Conservation (phyloP, 1,139 yeast genomes). For the Debaryomyces psychrophilus region DNA sequence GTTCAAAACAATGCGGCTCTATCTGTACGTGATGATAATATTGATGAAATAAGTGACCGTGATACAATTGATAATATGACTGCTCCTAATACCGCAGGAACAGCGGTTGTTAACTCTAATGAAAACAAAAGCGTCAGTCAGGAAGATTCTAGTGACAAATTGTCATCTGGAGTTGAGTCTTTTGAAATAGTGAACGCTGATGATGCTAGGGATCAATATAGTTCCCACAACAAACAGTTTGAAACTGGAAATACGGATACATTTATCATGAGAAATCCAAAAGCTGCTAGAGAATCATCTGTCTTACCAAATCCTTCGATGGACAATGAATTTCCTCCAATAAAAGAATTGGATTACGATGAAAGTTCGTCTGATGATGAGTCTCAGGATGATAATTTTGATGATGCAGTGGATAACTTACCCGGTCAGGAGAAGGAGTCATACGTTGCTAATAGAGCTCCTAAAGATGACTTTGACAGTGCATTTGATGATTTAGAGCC, state of each 20-base stretch:
- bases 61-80: slow-evolving; percentile 51
- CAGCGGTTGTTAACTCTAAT: slow-evolving; percentile 8
- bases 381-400: slow-evolving; percentile 35
- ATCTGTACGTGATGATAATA: slow-evolving; percentile 78
- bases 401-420: slow-evolving; percentile 48
- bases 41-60: slow-evolving; percentile 62
- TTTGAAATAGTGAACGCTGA: slow-evolving; percentile 58
- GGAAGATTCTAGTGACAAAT: slow-evolving; percentile 35
- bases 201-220: slow-evolving; percentile 32
- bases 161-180: slow-evolving; percentile 54
- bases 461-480: slow-evolving; percentile 35
- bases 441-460: slow-evolving; percentile 16
- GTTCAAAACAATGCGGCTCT: slow-evolving; percentile 91
- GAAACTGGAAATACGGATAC: slow-evolving; percentile 11
- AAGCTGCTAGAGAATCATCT: slow-evolving; percentile 2
- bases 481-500: slow-evolving; percentile 47
- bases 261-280: slow-evolving; percentile 17
- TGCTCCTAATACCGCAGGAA: slow-evolving; percentile 23
- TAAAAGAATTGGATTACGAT: slow-evolving; percentile 61
- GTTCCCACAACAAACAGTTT: neutral
- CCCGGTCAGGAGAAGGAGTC: slow-evolving; percentile 28
- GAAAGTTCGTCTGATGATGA: slow-evolving; percentile 55
- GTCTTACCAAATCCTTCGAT: slow-evolving; percentile 7
- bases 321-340: slow-evolving; percentile 70
- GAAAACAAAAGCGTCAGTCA: slow-evolving; percentile 6